Percentiles rank a stretch among this genome's conserved stretches.
These are phyloP conservation scores for Nosema granulosis DNA, from an alignment of 371 early-diverging fungal species.

Conservation along the genomic window DNA sequence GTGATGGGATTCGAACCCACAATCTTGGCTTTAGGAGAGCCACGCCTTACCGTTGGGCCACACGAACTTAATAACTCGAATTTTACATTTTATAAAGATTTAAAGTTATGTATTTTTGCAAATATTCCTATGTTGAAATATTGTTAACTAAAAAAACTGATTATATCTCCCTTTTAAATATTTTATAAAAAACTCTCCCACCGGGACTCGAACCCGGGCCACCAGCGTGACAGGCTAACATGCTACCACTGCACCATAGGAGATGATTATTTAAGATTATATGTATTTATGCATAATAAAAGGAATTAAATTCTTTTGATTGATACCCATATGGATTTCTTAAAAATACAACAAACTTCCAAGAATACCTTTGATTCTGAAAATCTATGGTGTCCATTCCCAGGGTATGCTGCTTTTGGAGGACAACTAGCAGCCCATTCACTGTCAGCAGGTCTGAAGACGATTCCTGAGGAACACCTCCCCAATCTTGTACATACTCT, in stretches of 20 bases:
- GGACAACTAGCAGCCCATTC: constrained; percentile 44
- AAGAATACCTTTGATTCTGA: constrained; percentile 1
- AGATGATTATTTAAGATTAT: constrained; percentile 34
- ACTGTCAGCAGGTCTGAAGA: constrained; percentile 22
- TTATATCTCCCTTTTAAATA: background rate
- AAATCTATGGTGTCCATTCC: constrained; percentile 41
- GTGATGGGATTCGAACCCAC: constrained; percentile 56
- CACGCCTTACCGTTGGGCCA: constrained; percentile 54
- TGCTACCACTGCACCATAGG: constrained; percentile 67
- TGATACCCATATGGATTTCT: constrained; percentile 27
- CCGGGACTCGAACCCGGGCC: constrained; percentile 67
- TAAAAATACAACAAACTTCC: constrained; percentile 3
- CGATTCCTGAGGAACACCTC: background rate
- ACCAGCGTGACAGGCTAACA: constrained; percentile 66
- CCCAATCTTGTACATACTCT: constrained; percentile 14
- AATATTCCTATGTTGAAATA: background rate
- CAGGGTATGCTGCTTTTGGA: constrained; percentile 43
- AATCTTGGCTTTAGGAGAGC: constrained; percentile 56
- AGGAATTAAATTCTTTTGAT: constrained; percentile 4
- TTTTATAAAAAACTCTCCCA: constrained; percentile 61
- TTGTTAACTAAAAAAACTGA: no score
- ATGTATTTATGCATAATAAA: background rate
- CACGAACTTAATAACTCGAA: no score
- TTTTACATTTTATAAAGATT: no score
- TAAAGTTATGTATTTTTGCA: background rate